phyloP scores from a whole-genome alignment of 352 stramenopile genomes.

The Globisporangium cylindrosporum region DNA sequence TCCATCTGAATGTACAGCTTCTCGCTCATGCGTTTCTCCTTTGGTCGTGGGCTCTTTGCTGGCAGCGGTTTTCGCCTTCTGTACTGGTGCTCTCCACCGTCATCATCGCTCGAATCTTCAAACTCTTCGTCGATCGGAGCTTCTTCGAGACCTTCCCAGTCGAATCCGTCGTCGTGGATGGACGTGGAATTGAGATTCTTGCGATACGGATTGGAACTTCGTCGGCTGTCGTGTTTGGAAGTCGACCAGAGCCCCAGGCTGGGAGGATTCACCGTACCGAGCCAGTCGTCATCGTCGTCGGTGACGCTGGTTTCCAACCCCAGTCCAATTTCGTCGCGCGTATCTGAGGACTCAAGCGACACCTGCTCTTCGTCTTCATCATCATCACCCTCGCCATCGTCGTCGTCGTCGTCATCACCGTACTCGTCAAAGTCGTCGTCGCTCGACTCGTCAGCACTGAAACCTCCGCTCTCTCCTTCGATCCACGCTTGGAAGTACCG shows the following conservation, averaged over 20 bases:
- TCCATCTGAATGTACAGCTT: slow-evolving; percentile 95
- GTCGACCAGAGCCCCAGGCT: slow-evolving; percentile 64
- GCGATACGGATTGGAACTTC: slow-evolving; percentile 32
- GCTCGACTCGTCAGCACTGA: slow-evolving; percentile 40
- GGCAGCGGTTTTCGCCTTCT: slow-evolving; percentile 13
- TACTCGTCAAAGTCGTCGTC: slow-evolving; percentile 35
- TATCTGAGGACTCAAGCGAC: slow-evolving; percentile 28
- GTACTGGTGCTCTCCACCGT: slow-evolving; percentile 18
- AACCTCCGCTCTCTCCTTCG: slow-evolving; percentile 62
- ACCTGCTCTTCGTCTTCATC: slow-evolving; percentile 37
- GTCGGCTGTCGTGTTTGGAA: slow-evolving; percentile 58
- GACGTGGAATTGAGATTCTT: slow-evolving; percentile 9
- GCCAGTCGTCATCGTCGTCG: slow-evolving; percentile 78
- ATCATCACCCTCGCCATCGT: slow-evolving; percentile 29
- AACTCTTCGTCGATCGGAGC: slow-evolving; percentile 29
- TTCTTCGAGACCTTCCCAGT: slow-evolving; percentile 71
- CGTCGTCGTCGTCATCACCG: slow-evolving; percentile 24
- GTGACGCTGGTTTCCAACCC: slow-evolving; percentile 30
- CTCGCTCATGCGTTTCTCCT: slow-evolving; percentile 53
- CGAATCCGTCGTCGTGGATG: slow-evolving; percentile 57
- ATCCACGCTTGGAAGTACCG: slow-evolving; percentile 92
- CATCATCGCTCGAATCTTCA: slow-evolving; percentile 29
- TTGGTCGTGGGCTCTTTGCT: not conserved
- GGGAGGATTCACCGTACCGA: slow-evolving; percentile 62
- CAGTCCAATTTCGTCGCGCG: slow-evolving; percentile 29